These are phyloP conservation scores for Coniochaeta ligniaria DNA, from an alignment of 2,329 filamentous ascomycete genomes.

Conservation along the genomic window DNA sequence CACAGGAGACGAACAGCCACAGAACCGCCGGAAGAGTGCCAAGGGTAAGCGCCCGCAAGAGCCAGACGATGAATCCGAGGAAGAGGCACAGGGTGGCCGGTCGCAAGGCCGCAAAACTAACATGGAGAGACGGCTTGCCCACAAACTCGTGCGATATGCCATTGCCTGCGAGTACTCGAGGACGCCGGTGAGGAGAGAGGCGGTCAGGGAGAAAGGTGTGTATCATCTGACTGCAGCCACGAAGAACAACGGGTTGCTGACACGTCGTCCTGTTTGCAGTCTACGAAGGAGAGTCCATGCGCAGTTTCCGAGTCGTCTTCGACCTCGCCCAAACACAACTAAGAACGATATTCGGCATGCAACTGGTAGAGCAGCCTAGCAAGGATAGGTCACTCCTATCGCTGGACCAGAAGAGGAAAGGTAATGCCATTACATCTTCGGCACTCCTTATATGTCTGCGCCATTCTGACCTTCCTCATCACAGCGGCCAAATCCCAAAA, in stretches of 20 bases:
- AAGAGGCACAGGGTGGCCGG: slow-evolving; percentile 18
- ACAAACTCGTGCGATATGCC: slow-evolving; percentile 63
- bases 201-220: slow-evolving; percentile 56
- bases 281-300: neutral
- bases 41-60: neutral
- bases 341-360: slow-evolving; percentile 77
- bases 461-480: slow-evolving; percentile 1
- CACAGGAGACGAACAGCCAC: neutral
- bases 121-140: slow-evolving; percentile 46
- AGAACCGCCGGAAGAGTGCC: neutral
- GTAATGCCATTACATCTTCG: slow-evolving; percentile 28
- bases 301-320: slow-evolving; percentile 67
- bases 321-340: slow-evolving; percentile 68
- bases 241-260: neutral
- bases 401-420: slow-evolving; percentile 63
- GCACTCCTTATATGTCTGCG: neutral
- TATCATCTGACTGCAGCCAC: neutral
- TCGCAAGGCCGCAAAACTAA: neutral
- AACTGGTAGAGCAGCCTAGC: slow-evolving; percentile 74
- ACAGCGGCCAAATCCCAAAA: slow-evolving; percentile 38
- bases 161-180: slow-evolving; percentile 60
- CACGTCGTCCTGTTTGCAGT: neutral
- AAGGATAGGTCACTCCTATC: slow-evolving; percentile 71
- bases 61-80: slow-evolving; percentile 8
- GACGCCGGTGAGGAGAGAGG: slow-evolving; percentile 51